A percentile compares a stretch with the other conserved stretches of the same genome.
These are phyloP conservation scores for Brettanomyces bruxellensis DNA, from an alignment of 805 yeast genomes.

Conservation along the genomic window DNA sequence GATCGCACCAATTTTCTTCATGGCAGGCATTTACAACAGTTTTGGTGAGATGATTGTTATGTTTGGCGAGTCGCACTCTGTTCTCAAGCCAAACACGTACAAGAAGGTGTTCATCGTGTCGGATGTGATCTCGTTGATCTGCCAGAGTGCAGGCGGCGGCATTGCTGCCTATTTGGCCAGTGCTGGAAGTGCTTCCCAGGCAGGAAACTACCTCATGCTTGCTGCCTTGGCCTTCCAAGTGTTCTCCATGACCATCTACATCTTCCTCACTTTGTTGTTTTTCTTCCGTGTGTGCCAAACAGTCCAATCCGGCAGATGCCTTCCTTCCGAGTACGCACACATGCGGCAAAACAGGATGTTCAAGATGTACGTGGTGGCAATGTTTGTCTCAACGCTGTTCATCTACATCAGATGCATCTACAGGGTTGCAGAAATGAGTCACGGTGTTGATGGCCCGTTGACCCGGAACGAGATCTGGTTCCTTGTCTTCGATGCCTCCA, in stretches of 20 bases:
- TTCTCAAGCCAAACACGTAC: conserved; percentile 41
- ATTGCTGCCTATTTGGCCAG: conserved; percentile 40
- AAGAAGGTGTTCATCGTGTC: conserved; percentile 51
- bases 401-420: conserved; percentile 58
- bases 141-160: conserved; percentile 72
- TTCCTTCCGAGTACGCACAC: neutral
- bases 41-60: conserved; percentile 53
- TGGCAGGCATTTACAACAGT: conserved; percentile 68
- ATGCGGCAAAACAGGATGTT: neutral
- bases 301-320: neutral
- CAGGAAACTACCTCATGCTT: conserved; percentile 42
- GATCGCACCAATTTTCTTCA: conserved; percentile 66
- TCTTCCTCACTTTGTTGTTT: conserved; percentile 38
- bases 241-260: conserved; percentile 50
- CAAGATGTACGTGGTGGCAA: neutral
- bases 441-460: conserved; percentile 63
- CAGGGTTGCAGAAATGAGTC: conserved; percentile 58
- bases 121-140: conserved; percentile 48
- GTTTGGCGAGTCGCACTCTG: conserved; percentile 44
- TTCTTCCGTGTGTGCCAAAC: conserved; percentile 26
- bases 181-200: conserved; percentile 7
- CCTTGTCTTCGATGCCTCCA: conserved; percentile 47
- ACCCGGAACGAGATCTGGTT: conserved; percentile 49
- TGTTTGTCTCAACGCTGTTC: conserved; percentile 17
- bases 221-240: conserved; percentile 74